Base-by-base conservation (phyloP, 139 green algal genomes). In the Tetradesmus lagerheimii region DNA sequence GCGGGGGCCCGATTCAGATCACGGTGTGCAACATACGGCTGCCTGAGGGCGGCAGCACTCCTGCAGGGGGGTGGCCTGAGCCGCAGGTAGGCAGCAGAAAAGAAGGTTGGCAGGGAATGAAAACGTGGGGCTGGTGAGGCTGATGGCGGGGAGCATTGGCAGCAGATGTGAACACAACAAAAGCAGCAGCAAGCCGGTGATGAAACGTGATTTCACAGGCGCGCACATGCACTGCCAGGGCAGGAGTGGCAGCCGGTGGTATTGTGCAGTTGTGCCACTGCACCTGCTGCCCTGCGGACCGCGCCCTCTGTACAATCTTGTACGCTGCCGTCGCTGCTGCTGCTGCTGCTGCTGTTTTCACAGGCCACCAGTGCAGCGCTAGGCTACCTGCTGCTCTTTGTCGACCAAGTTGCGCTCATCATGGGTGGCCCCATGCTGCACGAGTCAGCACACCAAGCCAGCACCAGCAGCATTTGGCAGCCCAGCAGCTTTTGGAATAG, bases 371-470 rank as follows among this genome's bases (percentile, higher is more conserved):
- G 85, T 74, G 89, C 92, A 37, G 93, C 92, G 0, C 92, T 97
- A 53, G 95, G 95, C 85, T 97, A 97, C 93, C 50, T 94, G 41
- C 90, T 96, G 77, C 90, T 95, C 71, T 92, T 97, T 39, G 27
- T 94, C 2, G 94, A 97, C 71, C 85, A 95, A 35, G 89, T 96
- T 18, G 87, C 82, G 18, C 89, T 92, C 57, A 94, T 95, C 80
- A 91, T 96, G 39, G 93, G 93, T 34, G 94, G 93, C 0, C 95
- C 95, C 4, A 64, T 96, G 80, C 89, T 96, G 50, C 95, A 97
- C 89, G 92, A 95, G 80, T 87, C 91, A 38, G 71, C 75, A 20
- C 94, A 95, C 86, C 87, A 94, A 89, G 93, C 86, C 82, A 95
- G 92, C 79, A 95, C 92, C 75, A 93, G 90, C 50, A 86, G 89